Conservation (phyloP, 352 stramenopile genomes). For the Phytophthora palmivora region DNA sequence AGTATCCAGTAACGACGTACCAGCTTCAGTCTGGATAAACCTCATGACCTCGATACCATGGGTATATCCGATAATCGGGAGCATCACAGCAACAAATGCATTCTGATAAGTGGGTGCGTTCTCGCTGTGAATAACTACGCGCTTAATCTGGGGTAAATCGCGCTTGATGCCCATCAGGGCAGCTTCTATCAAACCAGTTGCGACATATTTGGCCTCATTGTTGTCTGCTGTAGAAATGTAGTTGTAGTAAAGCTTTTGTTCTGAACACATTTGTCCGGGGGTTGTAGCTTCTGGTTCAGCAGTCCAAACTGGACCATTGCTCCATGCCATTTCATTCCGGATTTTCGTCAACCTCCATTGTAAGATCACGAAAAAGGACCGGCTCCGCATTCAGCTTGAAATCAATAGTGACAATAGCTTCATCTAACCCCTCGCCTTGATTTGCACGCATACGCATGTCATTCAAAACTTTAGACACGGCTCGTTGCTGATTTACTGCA, state of each 20-base stretch:
- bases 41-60: too few relatives aligned
- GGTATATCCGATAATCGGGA: too few relatives aligned
- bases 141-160: slow-evolving; percentile 30
- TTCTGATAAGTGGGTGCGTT: slow-evolving; percentile 44
- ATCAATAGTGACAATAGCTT: slow-evolving; percentile 12
- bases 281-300: not conserved
- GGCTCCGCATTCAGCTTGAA: slow-evolving; percentile 15
- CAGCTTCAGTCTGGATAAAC: too few relatives aligned
- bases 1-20: slow-evolving; percentile 26
- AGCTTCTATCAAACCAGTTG: slow-evolving; percentile 36
- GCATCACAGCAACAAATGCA: slow-evolving; percentile 12
- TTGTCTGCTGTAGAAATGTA: slow-evolving; percentile 1
- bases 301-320: not conserved
- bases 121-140: slow-evolving; percentile 28
- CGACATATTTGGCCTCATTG: not conserved
- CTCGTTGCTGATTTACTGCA: slow-evolving; percentile 6
- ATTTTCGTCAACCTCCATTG: not conserved
- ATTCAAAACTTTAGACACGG: not conserved
- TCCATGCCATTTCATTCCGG: slow-evolving; percentile 11
- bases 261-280: too few relatives aligned
- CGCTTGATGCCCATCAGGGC: slow-evolving; percentile 21
- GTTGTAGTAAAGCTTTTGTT: slow-evolving; percentile 8
- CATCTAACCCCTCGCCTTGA: not conserved
- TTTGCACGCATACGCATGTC: not conserved
- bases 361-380: slow-evolving; percentile 7